A percentile compares a stretch with the other conserved stretches of the same genome.
Conservation (phyloP, 169 alveolate genomes). For the Cryptosporidium meleagridis region DNA sequence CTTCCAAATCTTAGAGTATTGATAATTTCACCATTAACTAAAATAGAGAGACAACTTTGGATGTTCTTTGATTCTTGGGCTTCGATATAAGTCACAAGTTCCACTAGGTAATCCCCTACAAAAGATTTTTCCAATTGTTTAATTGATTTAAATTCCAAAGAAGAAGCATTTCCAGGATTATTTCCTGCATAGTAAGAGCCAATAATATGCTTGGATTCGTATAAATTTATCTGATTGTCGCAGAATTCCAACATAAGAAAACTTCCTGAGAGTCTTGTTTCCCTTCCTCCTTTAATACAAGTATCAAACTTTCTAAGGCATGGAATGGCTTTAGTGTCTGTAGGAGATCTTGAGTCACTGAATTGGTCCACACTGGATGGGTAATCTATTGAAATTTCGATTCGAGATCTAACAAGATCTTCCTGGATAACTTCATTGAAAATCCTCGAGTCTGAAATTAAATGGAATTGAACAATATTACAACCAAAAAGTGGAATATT, state of each 20-base stretch:
- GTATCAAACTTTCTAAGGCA: conserved; percentile 28
- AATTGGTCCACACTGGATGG: not conserved
- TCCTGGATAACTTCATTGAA: conserved; percentile 23
- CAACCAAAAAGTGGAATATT: conserved; percentile 60
- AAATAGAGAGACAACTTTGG: conserved; percentile 35
- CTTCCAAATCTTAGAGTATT: not conserved
- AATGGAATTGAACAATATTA: conserved; percentile 32
- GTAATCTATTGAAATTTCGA: not conserved
- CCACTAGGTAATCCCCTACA: conserved; percentile 45
- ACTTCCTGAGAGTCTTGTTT: conserved; percentile 5
- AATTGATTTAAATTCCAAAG: not conserved
- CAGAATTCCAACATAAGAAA: conserved; percentile 30
- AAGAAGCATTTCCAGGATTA: not conserved
- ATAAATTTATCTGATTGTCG: conserved; percentile 18
- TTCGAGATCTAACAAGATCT: conserved; percentile 49
- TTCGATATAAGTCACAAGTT: conserved; percentile 25
- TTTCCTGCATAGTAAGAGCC: not conserved
- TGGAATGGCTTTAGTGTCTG: not conserved
- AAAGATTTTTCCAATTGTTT: not conserved
- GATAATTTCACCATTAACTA: conserved; percentile 48
- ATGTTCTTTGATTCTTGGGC: not conserved
- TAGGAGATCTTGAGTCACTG: not conserved
- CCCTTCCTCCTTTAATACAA: conserved; percentile 28
- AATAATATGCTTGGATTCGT: not conserved
- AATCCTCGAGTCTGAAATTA: conserved; percentile 38